A percentile compares a stretch with the other conserved stretches of the same genome.
These are phyloP conservation scores for Trichoderma sp. DNA, from an alignment of 2,329 filamentous ascomycete species.

Conservation along the genomic window DNA sequence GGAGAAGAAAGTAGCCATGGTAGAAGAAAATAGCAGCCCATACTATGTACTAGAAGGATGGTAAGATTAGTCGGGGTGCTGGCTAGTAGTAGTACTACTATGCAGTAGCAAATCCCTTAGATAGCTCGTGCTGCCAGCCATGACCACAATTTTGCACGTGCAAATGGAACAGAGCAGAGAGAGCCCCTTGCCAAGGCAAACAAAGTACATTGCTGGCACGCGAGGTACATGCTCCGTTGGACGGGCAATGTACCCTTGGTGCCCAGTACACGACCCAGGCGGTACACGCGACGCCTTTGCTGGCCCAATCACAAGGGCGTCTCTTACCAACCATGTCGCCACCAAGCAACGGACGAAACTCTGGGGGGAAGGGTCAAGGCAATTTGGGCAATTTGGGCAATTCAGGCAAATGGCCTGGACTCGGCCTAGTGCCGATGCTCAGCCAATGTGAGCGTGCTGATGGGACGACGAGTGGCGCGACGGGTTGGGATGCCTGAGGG, in stretches of 20 bases:
- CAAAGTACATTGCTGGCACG: neutral
- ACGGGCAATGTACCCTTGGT: neutral
- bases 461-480: neutral
- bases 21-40: no score
- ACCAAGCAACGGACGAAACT: neutral
- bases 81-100: no score
- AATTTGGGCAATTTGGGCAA: neutral
- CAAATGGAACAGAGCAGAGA: neutral
- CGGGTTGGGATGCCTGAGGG: neutral
- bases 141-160: neutral
- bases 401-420: neutral
- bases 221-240: neutral
- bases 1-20: no score
- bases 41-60: no score
- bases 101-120: no score
- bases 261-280: neutral
- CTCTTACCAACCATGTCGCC: neutral
- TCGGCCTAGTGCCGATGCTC: neutral
- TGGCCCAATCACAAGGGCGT: neutral
- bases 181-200: neutral
- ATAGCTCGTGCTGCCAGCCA: no score
- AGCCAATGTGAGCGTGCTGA: neutral
- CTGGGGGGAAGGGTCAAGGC: neutral
- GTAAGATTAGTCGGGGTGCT: no score
- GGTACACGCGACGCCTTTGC: neutral